phyloP scores from a whole-genome alignment of 768 basidiomycete species.

The Tubosaeta brunneosetosa region DNA sequence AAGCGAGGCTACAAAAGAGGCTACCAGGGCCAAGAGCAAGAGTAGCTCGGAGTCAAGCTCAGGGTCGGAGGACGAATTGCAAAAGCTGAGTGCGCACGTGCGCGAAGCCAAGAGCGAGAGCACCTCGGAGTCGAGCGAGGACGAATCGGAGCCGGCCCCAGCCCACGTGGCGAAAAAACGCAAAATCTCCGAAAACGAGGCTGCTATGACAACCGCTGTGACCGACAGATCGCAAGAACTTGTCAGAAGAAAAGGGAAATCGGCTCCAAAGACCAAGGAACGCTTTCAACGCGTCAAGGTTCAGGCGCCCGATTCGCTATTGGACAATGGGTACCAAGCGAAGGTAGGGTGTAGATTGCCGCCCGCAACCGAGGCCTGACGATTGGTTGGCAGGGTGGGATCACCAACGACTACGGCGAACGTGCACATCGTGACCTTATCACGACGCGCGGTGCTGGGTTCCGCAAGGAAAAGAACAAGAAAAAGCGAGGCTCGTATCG shows the following conservation, averaged over 20 bases:
- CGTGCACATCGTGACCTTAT: conserved; percentile 83
- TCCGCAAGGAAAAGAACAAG: conserved; percentile 99
- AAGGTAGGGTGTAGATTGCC: conserved; percentile 48
- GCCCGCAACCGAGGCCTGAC: not conserved
- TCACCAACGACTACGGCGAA: conserved; percentile 79
- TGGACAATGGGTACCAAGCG: conserved; percentile 76
- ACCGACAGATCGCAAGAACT: conserved; percentile 13
- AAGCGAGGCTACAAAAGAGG: too few relatives aligned
- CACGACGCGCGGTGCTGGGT: conserved; percentile 90
- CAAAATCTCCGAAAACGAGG: conserved; percentile 47
- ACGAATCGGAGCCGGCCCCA: conserved; percentile 1
- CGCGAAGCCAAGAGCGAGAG: conserved; percentile 1
- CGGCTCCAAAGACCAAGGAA: conserved; percentile 42
- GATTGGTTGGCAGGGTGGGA: conserved; percentile 46
- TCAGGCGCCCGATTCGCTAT: conserved; percentile 36
- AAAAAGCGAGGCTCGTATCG: conserved; percentile 95
- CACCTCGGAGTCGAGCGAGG: conserved; percentile 1
- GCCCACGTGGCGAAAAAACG: conserved; percentile 54
- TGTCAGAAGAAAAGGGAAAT: conserved; percentile 11
- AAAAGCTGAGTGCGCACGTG: too few relatives aligned
- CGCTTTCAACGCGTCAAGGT: conserved; percentile 81
- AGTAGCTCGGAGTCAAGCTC: too few relatives aligned
- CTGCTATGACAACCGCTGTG: conserved; percentile 44
- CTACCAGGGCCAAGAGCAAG: too few relatives aligned
- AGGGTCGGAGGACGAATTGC: too few relatives aligned